phyloP scores from a whole-genome alignment of 2,329 filamentous ascomycete genomes.

The Cladosporium colombiae region DNA sequence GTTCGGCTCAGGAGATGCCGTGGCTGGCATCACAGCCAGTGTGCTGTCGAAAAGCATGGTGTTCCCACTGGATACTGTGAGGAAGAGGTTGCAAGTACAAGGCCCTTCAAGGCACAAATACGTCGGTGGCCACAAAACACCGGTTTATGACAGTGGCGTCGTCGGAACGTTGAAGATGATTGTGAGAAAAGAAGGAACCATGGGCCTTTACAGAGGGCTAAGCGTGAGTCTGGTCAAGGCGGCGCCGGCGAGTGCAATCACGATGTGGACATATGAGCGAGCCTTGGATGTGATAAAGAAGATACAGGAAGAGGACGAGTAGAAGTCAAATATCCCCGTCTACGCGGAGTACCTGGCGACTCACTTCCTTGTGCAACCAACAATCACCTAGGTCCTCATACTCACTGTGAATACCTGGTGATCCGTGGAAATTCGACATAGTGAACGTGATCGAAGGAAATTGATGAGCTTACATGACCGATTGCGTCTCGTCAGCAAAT shows the following conservation, averaged over 20 bases:
- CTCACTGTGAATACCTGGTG: not conserved
- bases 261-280: constrained; percentile 92
- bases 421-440: not conserved
- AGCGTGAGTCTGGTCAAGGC: constrained; percentile 86
- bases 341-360: not conserved
- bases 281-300: constrained; percentile 52
- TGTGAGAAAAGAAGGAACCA: constrained; percentile 68
- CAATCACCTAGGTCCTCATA: not conserved
- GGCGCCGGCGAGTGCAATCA: constrained; percentile 87
- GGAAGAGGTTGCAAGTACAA: constrained; percentile 93
- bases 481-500: not conserved
- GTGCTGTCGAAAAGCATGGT: constrained; percentile 83
- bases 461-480: not conserved
- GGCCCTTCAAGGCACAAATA: constrained; percentile 80
- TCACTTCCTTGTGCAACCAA: not conserved
- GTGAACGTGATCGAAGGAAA: not conserved
- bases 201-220: constrained; percentile 84
- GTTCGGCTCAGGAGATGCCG: constrained; percentile 75
- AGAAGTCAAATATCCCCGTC: not conserved
- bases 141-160: constrained; percentile 72
- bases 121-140: constrained; percentile 71
- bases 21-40: constrained; percentile 77
- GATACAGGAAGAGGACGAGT: constrained; percentile 1
- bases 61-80: constrained; percentile 88
- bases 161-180: constrained; percentile 68